Percentiles rank a stretch among this genome's conserved stretches.
Conservation (phyloP, 2,329 filamentous ascomycete species). For the Neoascochyta sp. region DNA sequence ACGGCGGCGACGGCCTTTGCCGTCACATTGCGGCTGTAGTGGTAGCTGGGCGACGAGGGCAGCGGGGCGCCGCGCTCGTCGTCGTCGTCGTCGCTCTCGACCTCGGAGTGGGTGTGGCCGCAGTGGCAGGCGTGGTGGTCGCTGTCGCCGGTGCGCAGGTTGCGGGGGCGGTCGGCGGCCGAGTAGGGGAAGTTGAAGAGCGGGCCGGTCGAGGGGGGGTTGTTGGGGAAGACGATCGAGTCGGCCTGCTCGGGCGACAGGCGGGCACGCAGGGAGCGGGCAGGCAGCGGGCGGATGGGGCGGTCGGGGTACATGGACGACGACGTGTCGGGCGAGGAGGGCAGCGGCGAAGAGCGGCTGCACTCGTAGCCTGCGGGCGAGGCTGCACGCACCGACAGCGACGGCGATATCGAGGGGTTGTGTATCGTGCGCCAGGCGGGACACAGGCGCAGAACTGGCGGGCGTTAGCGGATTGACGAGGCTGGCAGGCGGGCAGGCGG, state of each 20-base stretch:
- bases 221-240: conserved; percentile 76
- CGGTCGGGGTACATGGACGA: conserved; percentile 83
- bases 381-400: too few species aligned
- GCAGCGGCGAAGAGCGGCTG: conserved; percentile 40
- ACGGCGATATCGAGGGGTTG: too few species aligned
- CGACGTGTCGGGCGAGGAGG: conserved; percentile 61
- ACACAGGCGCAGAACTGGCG: too few species aligned
- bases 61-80: conserved; percentile 43
- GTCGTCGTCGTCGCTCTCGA: conserved; percentile 59
- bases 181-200: conserved; percentile 68
- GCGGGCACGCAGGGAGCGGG: conserved; percentile 80
- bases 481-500: too few species aligned
- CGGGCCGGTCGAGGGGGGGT: conserved; percentile 65
- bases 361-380: conserved; percentile 43
- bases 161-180: conserved; percentile 27
- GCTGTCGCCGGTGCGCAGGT: conserved; percentile 49
- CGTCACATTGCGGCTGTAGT: conserved; percentile 32
- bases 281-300: conserved; percentile 88
- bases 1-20: conserved; percentile 20
- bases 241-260: conserved; percentile 81
- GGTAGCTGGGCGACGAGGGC: conserved; percentile 41
- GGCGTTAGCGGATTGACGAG: too few species aligned
- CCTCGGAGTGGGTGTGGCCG: conserved; percentile 46
- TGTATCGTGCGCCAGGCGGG: too few species aligned
- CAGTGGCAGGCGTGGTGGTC: conserved; percentile 49